These are phyloP conservation scores for Albatrellus ellisii DNA, from an alignment of 768 basidiomycete genomes.

Conservation along the genomic window DNA sequence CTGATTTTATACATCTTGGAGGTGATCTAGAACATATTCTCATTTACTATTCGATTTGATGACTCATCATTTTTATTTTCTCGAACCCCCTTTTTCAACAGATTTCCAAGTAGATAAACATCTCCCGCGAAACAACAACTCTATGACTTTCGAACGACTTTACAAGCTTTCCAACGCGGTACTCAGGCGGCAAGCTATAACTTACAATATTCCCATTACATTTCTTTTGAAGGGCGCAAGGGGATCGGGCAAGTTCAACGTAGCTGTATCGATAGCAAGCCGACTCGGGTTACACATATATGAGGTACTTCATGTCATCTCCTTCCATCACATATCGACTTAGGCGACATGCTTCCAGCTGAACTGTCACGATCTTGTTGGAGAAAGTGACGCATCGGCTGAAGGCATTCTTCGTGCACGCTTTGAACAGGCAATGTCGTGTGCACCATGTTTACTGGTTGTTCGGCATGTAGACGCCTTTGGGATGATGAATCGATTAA, in stretches of 20 bases:
- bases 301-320: conserved; percentile 39
- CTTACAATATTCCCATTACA: conserved; percentile 53
- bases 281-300: conserved; percentile 64
- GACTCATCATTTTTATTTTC: background rate
- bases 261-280: conserved; percentile 40
- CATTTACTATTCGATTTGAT: background rate
- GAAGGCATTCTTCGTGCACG: conserved; percentile 58
- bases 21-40: conserved; percentile 27
- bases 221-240: conserved; percentile 68
- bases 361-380: conserved; percentile 74
- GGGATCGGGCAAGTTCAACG: conserved; percentile 72
- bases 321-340: background rate
- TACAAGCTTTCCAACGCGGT: too few relatives aligned
- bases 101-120: background rate
- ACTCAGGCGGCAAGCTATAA: conserved; percentile 38
- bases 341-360: conserved; percentile 32
- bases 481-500: conserved; percentile 45
- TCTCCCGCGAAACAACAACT: conserved; percentile 9
- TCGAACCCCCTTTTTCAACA: conserved; percentile 7
- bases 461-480: conserved; percentile 76
- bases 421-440: conserved; percentile 64
- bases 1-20: conserved; percentile 35
- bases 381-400: conserved; percentile 65
- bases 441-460: conserved; percentile 77
- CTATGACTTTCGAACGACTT: too few relatives aligned